Evolutionary conservation across 768 basidiomycete species (phyloP).

Genomic region (Auricularia auricula-judae): DNA sequence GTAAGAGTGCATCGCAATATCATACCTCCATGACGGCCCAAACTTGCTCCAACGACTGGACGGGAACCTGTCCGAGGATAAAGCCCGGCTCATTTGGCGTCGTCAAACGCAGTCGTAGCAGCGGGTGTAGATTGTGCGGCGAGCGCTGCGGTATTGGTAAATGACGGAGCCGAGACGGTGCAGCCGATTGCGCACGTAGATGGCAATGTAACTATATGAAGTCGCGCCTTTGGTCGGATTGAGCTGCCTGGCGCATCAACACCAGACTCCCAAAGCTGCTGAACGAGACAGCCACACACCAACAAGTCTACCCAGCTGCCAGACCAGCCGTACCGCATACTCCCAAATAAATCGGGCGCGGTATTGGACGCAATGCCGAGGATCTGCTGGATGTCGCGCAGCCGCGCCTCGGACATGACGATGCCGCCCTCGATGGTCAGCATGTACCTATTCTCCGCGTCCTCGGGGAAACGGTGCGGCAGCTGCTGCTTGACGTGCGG

Average conservation of each 20-base stretch:
- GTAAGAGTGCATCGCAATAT: constrained; percentile 2
- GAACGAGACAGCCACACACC: constrained; percentile 24
- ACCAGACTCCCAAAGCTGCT: too few species aligned
- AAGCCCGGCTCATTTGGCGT: constrained; percentile 71
- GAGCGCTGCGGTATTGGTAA: constrained; percentile 35
- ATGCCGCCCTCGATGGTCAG: constrained; percentile 29
- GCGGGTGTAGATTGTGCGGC: constrained; percentile 56
- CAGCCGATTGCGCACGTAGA: constrained; percentile 38
- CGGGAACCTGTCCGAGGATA: constrained; percentile 55
- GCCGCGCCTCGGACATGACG: constrained; percentile 61
- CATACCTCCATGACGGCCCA: constrained; percentile 65
- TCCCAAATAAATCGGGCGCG: background rate
- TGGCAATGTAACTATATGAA: constrained; percentile 54
- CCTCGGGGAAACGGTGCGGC: background rate
- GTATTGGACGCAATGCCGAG: background rate
- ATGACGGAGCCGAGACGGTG: too few species aligned
- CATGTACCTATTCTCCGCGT: background rate
- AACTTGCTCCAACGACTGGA: constrained; percentile 60
- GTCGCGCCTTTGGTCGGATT: constrained; percentile 35
- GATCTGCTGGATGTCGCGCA: constrained; percentile 52
- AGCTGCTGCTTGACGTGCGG: background rate
- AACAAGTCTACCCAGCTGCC: constrained; percentile 59
- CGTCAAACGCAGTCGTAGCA: constrained; percentile 52
- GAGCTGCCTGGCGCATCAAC: constrained; percentile 28
- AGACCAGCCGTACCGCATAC: constrained; percentile 25